Percentiles rank a stretch among this genome's conserved stretches.
These are phyloP conservation scores for Medicago arabica DNA, from an alignment of 306 rosid genomes.

Conservation along the genomic window DNA sequence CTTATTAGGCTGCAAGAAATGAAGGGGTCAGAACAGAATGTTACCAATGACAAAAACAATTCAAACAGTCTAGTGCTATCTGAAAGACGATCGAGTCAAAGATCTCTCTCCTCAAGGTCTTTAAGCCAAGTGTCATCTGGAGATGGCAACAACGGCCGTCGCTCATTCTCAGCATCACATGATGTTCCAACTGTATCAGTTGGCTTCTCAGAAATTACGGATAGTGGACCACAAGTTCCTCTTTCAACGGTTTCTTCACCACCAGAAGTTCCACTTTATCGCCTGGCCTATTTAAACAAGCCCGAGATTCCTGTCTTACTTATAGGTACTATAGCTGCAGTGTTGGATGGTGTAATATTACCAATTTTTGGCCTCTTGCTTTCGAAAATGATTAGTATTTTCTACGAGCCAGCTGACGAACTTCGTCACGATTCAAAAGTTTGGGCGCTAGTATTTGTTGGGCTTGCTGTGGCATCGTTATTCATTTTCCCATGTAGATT, in stretches of 20 bases:
- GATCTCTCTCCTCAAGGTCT: conserved; percentile 54
- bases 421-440: conserved; percentile 69
- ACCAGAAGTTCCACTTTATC: conserved; percentile 63
- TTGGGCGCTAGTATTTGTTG: conserved; percentile 71
- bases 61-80: conserved; percentile 49
- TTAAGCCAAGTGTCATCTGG: conserved; percentile 59
- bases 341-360: conserved; percentile 52
- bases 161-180: conserved; percentile 40
- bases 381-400: conserved; percentile 59
- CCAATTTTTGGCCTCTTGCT: conserved; percentile 72
- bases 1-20: conserved; percentile 67
- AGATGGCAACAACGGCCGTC: conserved; percentile 55
- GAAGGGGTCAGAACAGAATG: conserved; percentile 41
- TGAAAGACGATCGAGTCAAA: conserved; percentile 54
- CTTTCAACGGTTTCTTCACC: conserved; percentile 41
- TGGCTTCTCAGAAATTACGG: conserved; percentile 41
- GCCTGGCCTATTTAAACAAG: conserved; percentile 78
- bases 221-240: conserved; percentile 41
- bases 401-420: conserved; percentile 64
- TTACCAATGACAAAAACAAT: conserved; percentile 44
- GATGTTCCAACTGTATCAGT: conserved; percentile 37
- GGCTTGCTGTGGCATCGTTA: conserved; percentile 49
- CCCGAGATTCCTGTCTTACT: conserved; percentile 77
- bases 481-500: conserved; percentile 49
- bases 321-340: conserved; percentile 71